These are phyloP conservation scores for Cymbopogon flexuosus DNA, from an alignment of 202 grass and related monocot species.

Conservation along the genomic window DNA sequence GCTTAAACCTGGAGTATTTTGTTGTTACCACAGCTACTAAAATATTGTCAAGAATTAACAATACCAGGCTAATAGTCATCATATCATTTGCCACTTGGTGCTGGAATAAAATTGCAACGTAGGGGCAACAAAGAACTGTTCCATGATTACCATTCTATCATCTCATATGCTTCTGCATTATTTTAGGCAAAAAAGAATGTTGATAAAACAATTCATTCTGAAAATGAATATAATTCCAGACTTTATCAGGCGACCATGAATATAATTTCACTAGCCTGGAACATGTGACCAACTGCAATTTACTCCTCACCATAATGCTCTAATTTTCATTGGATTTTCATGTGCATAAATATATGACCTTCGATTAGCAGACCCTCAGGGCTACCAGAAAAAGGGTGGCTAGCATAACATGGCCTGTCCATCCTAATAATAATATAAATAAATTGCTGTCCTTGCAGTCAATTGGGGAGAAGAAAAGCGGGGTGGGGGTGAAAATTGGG, in stretches of 20 bases:
- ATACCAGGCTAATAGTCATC: not conserved
- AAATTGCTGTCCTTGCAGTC: conserved; percentile 43
- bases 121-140: not conserved
- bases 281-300: conserved; percentile 14
- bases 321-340: conserved; percentile 5
- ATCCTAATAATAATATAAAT: conserved; percentile 31
- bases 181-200: not conserved
- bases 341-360: conserved; percentile 1
- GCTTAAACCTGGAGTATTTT: conserved; percentile 12
- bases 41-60: conserved; percentile 13
- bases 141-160: conserved; percentile 2
- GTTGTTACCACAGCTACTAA: conserved; percentile 7
- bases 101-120: not conserved
- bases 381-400: not conserved
- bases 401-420: conserved; percentile 16
- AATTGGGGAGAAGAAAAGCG: conserved; percentile 1
- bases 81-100: conserved; percentile 11
- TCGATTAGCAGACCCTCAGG: conserved; percentile 5
- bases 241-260: not conserved
- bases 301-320: not conserved
- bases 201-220: not conserved
- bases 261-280: not conserved
- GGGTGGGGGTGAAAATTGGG: conserved; percentile 14
- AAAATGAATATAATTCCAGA: not conserved
- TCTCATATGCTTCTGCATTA: not conserved